These are phyloP conservation scores for Pseudomicrostroma phylloplanum DNA, from an alignment of 1,284 basidiomycete genomes.

Conservation along the genomic window DNA sequence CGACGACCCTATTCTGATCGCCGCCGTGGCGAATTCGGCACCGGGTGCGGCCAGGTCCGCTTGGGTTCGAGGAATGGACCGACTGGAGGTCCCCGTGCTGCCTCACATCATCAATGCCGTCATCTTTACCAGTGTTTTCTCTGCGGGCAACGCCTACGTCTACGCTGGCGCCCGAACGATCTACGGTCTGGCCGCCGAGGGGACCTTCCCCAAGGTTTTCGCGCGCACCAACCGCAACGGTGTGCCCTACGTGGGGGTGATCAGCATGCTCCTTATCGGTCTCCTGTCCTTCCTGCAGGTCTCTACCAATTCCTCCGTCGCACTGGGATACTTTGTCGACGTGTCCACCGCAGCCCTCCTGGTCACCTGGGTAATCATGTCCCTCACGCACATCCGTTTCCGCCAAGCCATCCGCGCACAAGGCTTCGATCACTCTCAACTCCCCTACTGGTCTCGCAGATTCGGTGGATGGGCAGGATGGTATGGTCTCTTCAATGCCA, in stretches of 20 bases:
- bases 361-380: constrained; percentile 77
- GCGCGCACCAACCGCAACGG: constrained; percentile 63
- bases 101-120: constrained; percentile 65
- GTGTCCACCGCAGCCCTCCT: constrained; percentile 63
- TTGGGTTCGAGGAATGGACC: constrained; percentile 52
- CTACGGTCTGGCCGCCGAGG: constrained; percentile 67
- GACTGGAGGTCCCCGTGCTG: constrained; percentile 52
- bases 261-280: constrained; percentile 64
- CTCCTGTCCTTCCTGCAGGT: constrained; percentile 61
- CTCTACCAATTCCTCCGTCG: constrained; percentile 53
- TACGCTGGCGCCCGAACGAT: constrained; percentile 69
- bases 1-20: too few species aligned
- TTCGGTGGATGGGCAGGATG: too few species aligned
- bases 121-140: constrained; percentile 72
- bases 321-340: constrained; percentile 59
- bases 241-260: constrained; percentile 67
- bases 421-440: constrained; percentile 56
- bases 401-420: constrained; percentile 61
- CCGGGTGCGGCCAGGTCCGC: constrained; percentile 21
- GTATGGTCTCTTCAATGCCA: too few species aligned
- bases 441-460: constrained; percentile 54
- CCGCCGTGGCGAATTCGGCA: too few species aligned
- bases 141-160: constrained; percentile 73
- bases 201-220: constrained; percentile 71
- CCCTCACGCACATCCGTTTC: constrained; percentile 69